phyloP scores from a whole-genome alignment of 1,139 yeast species.

The Saccharomyces hybrid region DNA sequence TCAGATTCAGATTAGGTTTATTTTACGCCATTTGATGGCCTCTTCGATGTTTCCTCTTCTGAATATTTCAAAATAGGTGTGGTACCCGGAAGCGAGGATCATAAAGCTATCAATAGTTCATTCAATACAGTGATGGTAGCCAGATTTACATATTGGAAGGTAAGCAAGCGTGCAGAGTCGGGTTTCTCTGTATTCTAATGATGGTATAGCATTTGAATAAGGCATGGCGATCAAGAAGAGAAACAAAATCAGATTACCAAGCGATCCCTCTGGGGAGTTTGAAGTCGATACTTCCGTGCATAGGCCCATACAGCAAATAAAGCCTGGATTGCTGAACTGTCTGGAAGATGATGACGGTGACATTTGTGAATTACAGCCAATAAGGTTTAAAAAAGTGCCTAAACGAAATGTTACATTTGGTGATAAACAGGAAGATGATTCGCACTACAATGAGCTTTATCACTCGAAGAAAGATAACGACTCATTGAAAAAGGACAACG shows the following conservation, averaged over 20 bases:
- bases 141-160: no score
- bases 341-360: background rate
- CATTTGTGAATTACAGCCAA: background rate
- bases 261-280: background rate
- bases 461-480: background rate
- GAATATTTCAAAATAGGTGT: background rate
- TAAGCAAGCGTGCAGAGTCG: no score
- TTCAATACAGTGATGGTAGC: background rate
- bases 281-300: background rate
- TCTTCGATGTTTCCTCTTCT: no score
- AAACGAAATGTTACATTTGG: background rate
- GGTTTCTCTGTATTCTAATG: no score
- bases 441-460: background rate
- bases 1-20: no score
- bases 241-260: background rate
- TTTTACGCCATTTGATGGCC: no score
- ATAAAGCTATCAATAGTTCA: background rate
- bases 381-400: background rate
- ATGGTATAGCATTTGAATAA: background rate
- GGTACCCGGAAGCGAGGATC: background rate
- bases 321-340: background rate
- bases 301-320: background rate
- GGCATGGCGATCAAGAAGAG: background rate
- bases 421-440: background rate
- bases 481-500: background rate